Evolutionary conservation across 73 alveolate genomes (phyloP).

Genomic region (Tetrahymena malaccensis): DNA sequence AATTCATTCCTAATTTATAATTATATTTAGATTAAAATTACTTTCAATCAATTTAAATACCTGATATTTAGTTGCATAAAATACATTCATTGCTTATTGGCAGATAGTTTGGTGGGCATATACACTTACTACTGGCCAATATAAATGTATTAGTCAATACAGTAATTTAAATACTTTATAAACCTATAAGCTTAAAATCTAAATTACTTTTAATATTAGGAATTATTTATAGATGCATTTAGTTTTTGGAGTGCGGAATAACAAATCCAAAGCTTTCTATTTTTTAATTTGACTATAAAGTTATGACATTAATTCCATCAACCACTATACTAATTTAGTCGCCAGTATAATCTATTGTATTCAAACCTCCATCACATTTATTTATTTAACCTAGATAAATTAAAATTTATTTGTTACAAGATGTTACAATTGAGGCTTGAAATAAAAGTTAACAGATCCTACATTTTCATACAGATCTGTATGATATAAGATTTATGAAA

Average conservation of each 20-base stretch:
- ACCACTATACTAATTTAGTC: not conserved
- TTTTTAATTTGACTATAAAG: not conserved
- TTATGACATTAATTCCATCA: not conserved
- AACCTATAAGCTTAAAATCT: not conserved
- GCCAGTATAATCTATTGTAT: not conserved
- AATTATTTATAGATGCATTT: not conserved
- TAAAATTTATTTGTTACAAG: not conserved
- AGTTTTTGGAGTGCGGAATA: not conserved
- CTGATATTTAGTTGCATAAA: not conserved
- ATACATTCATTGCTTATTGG: not conserved
- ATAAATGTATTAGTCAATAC: not conserved
- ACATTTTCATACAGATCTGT: too few species aligned
- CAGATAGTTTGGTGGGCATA: not conserved
- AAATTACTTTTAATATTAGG: not conserved
- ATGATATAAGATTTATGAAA: too few species aligned
- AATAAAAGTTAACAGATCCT: too few species aligned
- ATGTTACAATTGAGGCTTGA: too few species aligned
- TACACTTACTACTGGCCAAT: not conserved
- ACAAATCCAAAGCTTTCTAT: not conserved
- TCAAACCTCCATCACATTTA: not conserved
- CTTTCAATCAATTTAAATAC: not conserved
- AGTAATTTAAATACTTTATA: not conserved
- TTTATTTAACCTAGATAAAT: not conserved
- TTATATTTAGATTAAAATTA: not conserved
- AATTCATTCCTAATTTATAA: not conserved